A percentile compares a stretch with the other conserved stretches of the same genome.
These are phyloP conservation scores for Mycena capillaripes DNA, from an alignment of 768 basidiomycete species.

Conservation along the genomic window DNA sequence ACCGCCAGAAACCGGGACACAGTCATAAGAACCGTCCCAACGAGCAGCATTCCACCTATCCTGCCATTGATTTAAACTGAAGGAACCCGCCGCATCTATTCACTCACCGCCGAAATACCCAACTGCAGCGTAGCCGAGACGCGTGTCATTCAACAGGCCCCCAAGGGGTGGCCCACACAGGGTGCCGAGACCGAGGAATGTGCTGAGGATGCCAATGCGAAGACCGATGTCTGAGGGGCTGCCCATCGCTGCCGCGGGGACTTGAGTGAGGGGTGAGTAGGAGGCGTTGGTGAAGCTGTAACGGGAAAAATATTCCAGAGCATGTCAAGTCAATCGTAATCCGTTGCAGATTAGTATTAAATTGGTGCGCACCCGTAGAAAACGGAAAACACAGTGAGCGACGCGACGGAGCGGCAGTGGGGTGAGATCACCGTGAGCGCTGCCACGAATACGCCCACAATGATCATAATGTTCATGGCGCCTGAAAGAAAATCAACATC, in stretches of 20 bases:
- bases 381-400: background rate
- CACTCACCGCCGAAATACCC: background rate
- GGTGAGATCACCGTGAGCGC: background rate
- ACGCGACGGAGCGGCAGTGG: background rate
- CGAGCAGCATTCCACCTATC: no score
- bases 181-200: background rate
- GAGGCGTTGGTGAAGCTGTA: background rate
- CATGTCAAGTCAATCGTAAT: background rate
- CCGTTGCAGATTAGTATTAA: background rate
- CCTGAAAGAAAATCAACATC: background rate
- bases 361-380: background rate
- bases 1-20: no score
- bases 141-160: background rate
- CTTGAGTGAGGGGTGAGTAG: background rate
- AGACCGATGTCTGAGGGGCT: background rate
- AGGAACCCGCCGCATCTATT: no score
- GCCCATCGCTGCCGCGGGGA: conserved; percentile 2
- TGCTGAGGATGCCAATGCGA: background rate
- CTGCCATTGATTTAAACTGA: no score
- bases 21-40: no score
- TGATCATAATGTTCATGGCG: background rate
- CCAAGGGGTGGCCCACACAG: background rate
- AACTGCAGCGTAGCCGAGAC: background rate
- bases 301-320: background rate
- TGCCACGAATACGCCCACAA: background rate